Evolutionary conservation across 1,284 basidiomycete genomes (phyloP), one percentile per base, ranked within the genome.

Genomic region (Pterulicium gracile): DNA sequence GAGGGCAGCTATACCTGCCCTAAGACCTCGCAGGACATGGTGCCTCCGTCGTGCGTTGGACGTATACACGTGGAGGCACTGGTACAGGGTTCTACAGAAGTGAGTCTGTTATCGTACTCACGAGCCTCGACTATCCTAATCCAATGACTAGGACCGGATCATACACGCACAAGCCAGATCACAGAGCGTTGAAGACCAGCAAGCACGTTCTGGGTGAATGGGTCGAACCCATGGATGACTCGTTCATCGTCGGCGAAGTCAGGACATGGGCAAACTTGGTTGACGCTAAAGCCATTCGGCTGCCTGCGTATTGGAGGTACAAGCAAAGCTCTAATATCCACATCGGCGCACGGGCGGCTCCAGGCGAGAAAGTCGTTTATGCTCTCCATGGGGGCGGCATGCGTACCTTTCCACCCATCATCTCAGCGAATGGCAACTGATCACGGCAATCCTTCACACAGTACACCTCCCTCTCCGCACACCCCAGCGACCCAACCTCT

Each of bases 231-330:
- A 24, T 49, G 12, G 46, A 50, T 50, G 53, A 39, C 17, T 36
- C 52, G 4, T 47, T 57, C 18, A 44, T 63, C 10, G 47, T 47
- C 3, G 56, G 55, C 2, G 53, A 56, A 14, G 44, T 62, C 19
- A 43, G 49, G 27, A 43, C 42, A 10, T 55, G 49, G 27, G 59
- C 60, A n/a, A 49, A 53, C 18, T 47, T 49, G 15, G 58, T 56
- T 18, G 51, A 56, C 4, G 61, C 64, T n/a, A 46, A 47, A 3
- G 55, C 63, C 10, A 49, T 49, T 10, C 53, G 55, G 12, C 60
- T 65, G 3, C 62, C 65, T 3, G 67, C 61, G 1, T 71, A 66
- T 50, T 69, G 67, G 67, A 54, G 62, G 12, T 56, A 61, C 46
- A 49, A 51, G 22, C 52, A 56, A 17, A 50, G 52, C 15, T 22